Base-by-base conservation (phyloP, 2,329 filamentous ascomycete species). In the Fusarium poae region DNA sequence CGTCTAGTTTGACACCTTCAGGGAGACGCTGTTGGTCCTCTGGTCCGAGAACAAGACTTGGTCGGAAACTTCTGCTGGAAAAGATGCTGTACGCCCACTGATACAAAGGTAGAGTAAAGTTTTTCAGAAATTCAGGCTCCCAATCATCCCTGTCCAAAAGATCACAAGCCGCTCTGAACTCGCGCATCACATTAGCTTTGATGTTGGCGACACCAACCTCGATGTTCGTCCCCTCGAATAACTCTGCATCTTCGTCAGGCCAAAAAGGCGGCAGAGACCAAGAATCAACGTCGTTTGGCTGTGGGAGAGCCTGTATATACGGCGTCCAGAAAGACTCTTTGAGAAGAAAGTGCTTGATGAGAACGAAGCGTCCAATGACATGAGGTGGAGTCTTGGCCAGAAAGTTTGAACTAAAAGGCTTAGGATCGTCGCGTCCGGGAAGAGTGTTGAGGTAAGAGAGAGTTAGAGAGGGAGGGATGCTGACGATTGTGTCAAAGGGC, bases 31-130 rank as follows among this genome's bases (percentile, higher is more conserved):
- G 56, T 49, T 58, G 71, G 20, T 79, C 65, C 3, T 72, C 58
- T 1, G 68, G 64, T 0, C 84, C 80, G 6, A 89, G 77, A 50
- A 89, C 82, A n/a, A 88, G 82, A 4, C 85, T 87, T 0, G 88
- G 85, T 3, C 87, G 82, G 74, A 91, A 91, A 75, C 88, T 90
- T 69, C 89, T 84, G 71, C 86, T 89, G 3, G 87, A 87, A 67
- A 90, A 90, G 58, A 91, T 85, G 69, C 85, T 85, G 70, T 88
- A 89, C 0, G 89, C 86, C 89, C 89, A 91, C 66, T 85, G 80
- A 71, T 91, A 90, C 6, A 91, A 80, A 5, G 79, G 72, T n/a
- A 80, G 75, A 0, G 82, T 83, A 67, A 85, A 83, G 4, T 79
- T 78, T 2, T 71, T 48, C 9, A 67, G 59, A 68, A 79, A 43